Evolutionary conservation across 192 early-diverging fungal genomes (phyloP).

Genomic region (Gryganskiella cystojenkinii): DNA sequence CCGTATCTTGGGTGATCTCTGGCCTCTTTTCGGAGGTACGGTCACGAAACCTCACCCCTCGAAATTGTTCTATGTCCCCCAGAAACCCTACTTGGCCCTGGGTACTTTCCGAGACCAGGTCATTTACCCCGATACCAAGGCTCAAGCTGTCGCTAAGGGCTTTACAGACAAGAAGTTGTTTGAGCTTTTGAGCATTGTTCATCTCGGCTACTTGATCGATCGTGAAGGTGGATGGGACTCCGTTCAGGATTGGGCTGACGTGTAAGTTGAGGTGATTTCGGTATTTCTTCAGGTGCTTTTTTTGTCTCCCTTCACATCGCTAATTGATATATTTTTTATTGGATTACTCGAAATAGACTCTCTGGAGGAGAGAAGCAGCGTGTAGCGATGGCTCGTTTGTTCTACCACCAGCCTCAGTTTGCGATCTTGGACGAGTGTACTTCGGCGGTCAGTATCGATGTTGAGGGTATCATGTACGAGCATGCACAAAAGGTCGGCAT

Average conservation of each 20-base stretch:
- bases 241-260: conserved; percentile 82
- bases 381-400: conserved; percentile 87
- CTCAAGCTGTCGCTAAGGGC: conserved; percentile 66
- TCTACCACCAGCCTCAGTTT: conserved; percentile 86
- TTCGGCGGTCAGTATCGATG: conserved; percentile 81
- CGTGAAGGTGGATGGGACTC: conserved; percentile 80
- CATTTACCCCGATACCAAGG: conserved; percentile 85
- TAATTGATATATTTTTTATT: background rate
- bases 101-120: conserved; percentile 87
- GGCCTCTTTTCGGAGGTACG: conserved; percentile 72
- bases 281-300: background rate
- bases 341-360: conserved; percentile 39
- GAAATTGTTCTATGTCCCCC: conserved; percentile 89
- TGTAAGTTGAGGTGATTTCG: conserved; percentile 42
- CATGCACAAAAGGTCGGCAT: conserved; percentile 67
- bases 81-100: conserved; percentile 83
- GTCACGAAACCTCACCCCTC: conserved; percentile 66
- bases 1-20: conserved; percentile 72
- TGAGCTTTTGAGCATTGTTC: conserved; percentile 73
- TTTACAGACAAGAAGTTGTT: conserved; percentile 75
- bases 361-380: conserved; percentile 84
- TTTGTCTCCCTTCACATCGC: background rate
- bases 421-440: conserved; percentile 87
- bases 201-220: conserved; percentile 75
- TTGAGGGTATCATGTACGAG: conserved; percentile 81